Evolutionary conservation across 2,329 filamentous ascomycete genomes (phyloP), one percentile per base, ranked within the genome.

Genomic region (Zopfia rhizophila): DNA sequence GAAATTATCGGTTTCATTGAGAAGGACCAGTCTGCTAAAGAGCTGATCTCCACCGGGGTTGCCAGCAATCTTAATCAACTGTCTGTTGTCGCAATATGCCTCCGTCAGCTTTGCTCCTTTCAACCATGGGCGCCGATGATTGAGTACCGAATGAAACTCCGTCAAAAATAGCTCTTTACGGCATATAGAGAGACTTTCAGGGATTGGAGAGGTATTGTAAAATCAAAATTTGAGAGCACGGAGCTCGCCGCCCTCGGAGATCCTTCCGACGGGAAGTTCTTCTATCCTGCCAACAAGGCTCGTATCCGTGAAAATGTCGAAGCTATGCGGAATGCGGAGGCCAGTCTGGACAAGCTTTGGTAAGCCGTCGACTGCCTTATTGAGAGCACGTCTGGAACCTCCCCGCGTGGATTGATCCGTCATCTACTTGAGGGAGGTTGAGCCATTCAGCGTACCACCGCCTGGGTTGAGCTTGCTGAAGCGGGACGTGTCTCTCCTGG

Each of bases 301-400:
- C 72, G 73, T 2, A 82, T 68, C 2, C 72, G 70, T 40, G 72
- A 75, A 10, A 82, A 72, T 13, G 69, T 76, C 0, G 69, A 75
- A 4, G 58, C 61, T 0, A 70, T 84, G 61, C 72, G 74, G 7
- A 51, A 32, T 2, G 79, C 81, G 0, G 81, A 85, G 61, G 18
- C 29, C 0, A 69, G 74, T 18, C 67, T 84, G 4, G 80, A 82
- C 53, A 43, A 33, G 0, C 77, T 82, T 45, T 82, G 79, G 80
- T 45, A 38, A 2, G 57, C 41, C 0, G 44, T 75, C 19, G 74
- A 78, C 41, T 12, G 27, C 28, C 19, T 54, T 21, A 48, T 21
- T 50, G 10, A 4, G 11, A 38, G 18, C 12, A 47, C 42, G 29
- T 17, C 13, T 8, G 30, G 14, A n/a, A 55, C 36, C 24, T 50